Evolutionary conservation across 2,329 filamentous ascomycete species (phyloP).

Genomic region (Macrophomina phaseolina): DNA sequence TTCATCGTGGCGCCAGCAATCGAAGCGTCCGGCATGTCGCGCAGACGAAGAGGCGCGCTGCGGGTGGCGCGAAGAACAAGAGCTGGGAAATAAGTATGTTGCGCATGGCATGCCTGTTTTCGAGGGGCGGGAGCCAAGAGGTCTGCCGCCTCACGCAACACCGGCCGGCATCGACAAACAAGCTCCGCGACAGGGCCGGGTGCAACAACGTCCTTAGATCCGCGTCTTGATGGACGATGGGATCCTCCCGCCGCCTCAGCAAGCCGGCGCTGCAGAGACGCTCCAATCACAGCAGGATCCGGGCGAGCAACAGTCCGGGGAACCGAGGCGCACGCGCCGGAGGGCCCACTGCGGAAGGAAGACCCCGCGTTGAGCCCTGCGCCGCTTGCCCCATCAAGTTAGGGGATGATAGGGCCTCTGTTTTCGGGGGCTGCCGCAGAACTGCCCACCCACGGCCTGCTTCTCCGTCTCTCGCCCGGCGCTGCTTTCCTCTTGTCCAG

Average conservation of each 20-base stretch:
- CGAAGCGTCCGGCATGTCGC: too few relatives aligned
- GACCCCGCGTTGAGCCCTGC: constrained; percentile 1
- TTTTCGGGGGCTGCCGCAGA: neutral
- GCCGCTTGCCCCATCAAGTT: neutral
- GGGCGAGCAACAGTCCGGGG: neutral
- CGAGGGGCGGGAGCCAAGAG: neutral
- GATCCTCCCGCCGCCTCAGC: neutral
- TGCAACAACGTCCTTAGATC: neutral
- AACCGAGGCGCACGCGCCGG: constrained; percentile 1
- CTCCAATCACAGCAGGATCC: neutral
- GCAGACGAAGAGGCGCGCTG: too few relatives aligned
- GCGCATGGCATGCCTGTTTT: neutral
- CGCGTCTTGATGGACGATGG: neutral
- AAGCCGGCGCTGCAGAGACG: neutral
- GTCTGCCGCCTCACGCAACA: neutral
- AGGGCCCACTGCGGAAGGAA: neutral
- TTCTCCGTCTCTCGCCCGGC: neutral
- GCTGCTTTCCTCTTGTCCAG: neutral
- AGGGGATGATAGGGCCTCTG: neutral
- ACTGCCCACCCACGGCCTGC: neutral
- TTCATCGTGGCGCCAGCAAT: too few relatives aligned
- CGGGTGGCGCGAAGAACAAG: neutral
- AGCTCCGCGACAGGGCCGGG: neutral
- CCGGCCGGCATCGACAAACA: neutral
- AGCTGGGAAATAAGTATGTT: neutral